Evolutionary conservation across 352 stramenopile genomes (phyloP).

Genomic region (Elongisporangium prolatum): DNA sequence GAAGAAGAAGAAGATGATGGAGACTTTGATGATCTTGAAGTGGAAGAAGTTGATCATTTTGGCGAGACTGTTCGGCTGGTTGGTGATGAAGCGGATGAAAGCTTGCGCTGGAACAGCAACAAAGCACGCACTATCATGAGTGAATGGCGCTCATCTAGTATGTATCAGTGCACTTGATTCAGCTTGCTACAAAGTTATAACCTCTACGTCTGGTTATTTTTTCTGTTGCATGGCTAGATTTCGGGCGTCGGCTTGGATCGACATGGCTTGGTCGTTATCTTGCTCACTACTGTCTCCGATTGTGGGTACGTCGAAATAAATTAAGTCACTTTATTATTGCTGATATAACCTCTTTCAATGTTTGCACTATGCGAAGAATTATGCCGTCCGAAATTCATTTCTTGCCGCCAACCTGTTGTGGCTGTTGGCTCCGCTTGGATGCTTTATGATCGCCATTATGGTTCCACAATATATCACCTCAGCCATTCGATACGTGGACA

Average conservation of each 20-base stretch:
- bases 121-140: neutral
- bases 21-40: slow-evolving; percentile 3
- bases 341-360: neutral
- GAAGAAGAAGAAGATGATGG: slow-evolving; percentile 21
- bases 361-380: slow-evolving; percentile 11
- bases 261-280: neutral
- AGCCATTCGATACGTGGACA: slow-evolving; percentile 65
- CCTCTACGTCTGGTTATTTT: neutral
- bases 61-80: neutral
- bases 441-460: slow-evolving; percentile 63
- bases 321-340: neutral
- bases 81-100: neutral
- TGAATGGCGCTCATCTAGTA: neutral
- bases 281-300: neutral
- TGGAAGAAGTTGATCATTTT: neutral
- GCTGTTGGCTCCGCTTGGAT: slow-evolving; percentile 63
- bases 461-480: slow-evolving; percentile 67
- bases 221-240: neutral
- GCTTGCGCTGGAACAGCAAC: neutral
- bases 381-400: slow-evolving; percentile 59
- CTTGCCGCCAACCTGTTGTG: slow-evolving; percentile 72
- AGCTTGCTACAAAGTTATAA: neutral
- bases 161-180: neutral
- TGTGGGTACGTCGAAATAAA: neutral
- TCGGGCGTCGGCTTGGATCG: neutral